phyloP scores from a whole-genome alignment of 305 asterid species.

The Solanum hybrid region DNA sequence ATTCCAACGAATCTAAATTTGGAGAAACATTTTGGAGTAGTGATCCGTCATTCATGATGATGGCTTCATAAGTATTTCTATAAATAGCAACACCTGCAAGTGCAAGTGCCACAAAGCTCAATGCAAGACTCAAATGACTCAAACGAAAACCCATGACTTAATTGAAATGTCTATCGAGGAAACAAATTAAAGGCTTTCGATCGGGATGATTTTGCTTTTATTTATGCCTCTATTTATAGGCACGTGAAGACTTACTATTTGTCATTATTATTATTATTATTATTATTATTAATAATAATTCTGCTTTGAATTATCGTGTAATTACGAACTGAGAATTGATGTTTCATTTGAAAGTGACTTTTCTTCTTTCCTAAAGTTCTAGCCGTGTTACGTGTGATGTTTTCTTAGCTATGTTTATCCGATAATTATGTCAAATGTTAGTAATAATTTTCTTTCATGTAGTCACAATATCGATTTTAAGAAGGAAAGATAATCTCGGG shows the following conservation, averaged over 20 bases:
- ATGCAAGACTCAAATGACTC: slow-evolving; percentile 2
- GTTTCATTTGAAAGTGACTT: background rate
- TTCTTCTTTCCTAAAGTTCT: background rate
- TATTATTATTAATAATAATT: background rate
- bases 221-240: background rate
- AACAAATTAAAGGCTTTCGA: background rate
- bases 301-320: background rate
- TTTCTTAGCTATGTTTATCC: background rate
- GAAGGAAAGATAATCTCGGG: background rate
- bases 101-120: slow-evolving; percentile 7
- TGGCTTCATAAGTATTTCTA: slow-evolving; percentile 1
- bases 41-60: background rate
- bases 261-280: background rate
- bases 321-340: background rate
- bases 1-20: background rate
- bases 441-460: background rate
- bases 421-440: background rate
- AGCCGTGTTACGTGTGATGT: background rate
- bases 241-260: background rate
- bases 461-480: background rate
- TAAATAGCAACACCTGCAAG: slow-evolving; percentile 9
- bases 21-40: background rate
- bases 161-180: background rate
- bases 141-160: background rate
- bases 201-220: background rate